Conservation (phyloP, 2,329 filamentous ascomycete species). For the Colletotrichum cereale region DNA sequence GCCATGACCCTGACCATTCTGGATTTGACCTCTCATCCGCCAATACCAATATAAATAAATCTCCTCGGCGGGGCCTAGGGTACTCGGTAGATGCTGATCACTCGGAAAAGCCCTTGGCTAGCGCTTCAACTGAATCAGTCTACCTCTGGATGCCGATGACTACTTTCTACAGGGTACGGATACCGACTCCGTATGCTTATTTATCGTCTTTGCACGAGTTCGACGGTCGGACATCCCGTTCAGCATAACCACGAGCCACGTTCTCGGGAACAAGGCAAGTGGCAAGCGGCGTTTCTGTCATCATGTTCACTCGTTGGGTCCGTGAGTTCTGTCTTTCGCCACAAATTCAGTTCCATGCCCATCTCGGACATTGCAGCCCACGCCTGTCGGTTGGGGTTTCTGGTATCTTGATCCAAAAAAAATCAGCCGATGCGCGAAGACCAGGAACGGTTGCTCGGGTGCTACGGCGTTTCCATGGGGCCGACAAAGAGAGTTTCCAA, state of each 20-base stretch:
- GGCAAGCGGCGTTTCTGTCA: background rate
- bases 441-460: slow-evolving; percentile 32
- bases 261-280: background rate
- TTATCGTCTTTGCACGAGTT: background rate
- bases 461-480: slow-evolving; percentile 20
- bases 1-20: slow-evolving; percentile 26
- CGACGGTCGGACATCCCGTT: background rate
- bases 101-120: slow-evolving; percentile 29
- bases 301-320: background rate
- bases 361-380: slow-evolving; percentile 18
- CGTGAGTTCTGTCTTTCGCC: slow-evolving; percentile 1
- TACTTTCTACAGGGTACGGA: background rate
- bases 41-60: slow-evolving; percentile 38
- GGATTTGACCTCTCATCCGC: slow-evolving; percentile 15
- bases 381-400: background rate
- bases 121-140: slow-evolving; percentile 30
- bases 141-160: slow-evolving; percentile 10
- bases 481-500: slow-evolving; percentile 29
- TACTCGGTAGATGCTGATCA: slow-evolving; percentile 38
- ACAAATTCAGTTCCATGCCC: background rate
- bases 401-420: background rate
- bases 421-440: background rate
- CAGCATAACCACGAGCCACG: background rate
- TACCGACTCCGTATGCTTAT: slow-evolving; percentile 13
- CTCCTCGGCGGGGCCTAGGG: slow-evolving; percentile 27